Evolutionary conservation across 768 basidiomycete genomes (phyloP).

Genomic region (Amanita pallidorosea): DNA sequence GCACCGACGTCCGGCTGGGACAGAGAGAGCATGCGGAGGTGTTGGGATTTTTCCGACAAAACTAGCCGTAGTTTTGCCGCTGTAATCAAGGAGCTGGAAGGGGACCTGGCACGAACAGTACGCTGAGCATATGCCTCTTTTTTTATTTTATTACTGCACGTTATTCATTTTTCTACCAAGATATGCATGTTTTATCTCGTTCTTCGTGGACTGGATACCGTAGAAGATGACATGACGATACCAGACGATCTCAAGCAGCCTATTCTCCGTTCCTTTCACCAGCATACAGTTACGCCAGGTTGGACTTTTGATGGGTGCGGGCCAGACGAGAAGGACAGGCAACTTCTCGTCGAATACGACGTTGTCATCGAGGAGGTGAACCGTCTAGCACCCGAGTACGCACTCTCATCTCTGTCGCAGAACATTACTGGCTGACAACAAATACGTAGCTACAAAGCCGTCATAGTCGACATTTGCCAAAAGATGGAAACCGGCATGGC

Average conservation of each 20-base stretch:
- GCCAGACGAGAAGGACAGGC: slow-evolving; percentile 80
- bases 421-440: background rate
- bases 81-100: slow-evolving; percentile 94
- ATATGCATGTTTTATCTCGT: slow-evolving; percentile 94
- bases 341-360: slow-evolving; percentile 77
- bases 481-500: slow-evolving; percentile 98
- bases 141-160: background rate
- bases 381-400: slow-evolving; percentile 52
- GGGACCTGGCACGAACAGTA: slow-evolving; percentile 86
- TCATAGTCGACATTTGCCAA: slow-evolving; percentile 72
- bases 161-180: slow-evolving; percentile 24
- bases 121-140: slow-evolving; percentile 21
- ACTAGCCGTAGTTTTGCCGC: slow-evolving; percentile 86
- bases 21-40: slow-evolving; percentile 73
- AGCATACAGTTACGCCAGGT: slow-evolving; percentile 67
- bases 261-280: slow-evolving; percentile 72
- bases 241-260: slow-evolving; percentile 80
- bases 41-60: slow-evolving; percentile 83
- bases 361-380: slow-evolving; percentile 74
- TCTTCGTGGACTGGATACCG: slow-evolving; percentile 88
- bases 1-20: slow-evolving; percentile 80
- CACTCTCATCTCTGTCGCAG: slow-evolving; percentile 3
- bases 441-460: slow-evolving; percentile 47
- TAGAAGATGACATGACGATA: slow-evolving; percentile 98
- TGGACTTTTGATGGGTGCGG: slow-evolving; percentile 82